Evolutionary conservation across 768 basidiomycete genomes (phyloP).

Genomic region (Pisolithus marmoratus): DNA sequence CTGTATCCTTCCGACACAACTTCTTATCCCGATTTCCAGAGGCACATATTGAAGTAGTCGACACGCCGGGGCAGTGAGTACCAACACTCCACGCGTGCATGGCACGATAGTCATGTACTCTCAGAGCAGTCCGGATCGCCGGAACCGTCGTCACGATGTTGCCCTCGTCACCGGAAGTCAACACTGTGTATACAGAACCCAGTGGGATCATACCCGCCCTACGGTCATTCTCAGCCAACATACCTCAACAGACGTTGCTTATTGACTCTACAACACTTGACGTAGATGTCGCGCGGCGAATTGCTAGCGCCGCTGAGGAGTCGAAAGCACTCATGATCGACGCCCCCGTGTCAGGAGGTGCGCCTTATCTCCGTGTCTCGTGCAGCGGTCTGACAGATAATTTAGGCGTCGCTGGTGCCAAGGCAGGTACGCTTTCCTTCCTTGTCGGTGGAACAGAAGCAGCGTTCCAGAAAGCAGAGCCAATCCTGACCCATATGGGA

Average conservation of each 20-base stretch:
- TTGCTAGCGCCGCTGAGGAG: conserved; percentile 48
- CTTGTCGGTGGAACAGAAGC: conserved; percentile 75
- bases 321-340: conserved; percentile 78
- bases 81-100: not conserved
- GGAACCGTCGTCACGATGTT: conserved; percentile 82
- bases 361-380: conserved; percentile 17
- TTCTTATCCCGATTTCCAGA: conserved; percentile 56
- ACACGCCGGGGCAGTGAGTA: conserved; percentile 70
- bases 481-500: conserved; percentile 71
- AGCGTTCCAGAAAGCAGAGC: conserved; percentile 51
- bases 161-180: conserved; percentile 86
- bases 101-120: conserved; percentile 10
- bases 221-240: conserved; percentile 35
- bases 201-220: conserved; percentile 66
- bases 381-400: conserved; percentile 1
- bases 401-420: conserved; percentile 78
- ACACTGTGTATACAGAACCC: conserved; percentile 58
- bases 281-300: conserved; percentile 62
- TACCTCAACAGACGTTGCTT: conserved; percentile 48
- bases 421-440: conserved; percentile 84
- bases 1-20: conserved; percentile 48
- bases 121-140: conserved; percentile 60
- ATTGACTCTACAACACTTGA: conserved; percentile 93
- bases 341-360: conserved; percentile 92
- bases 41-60: conserved; percentile 51